These are phyloP conservation scores for Cenchrus fungigraminus DNA, from an alignment of 176 grass and related monocot genomes.

Conservation along the genomic window DNA sequence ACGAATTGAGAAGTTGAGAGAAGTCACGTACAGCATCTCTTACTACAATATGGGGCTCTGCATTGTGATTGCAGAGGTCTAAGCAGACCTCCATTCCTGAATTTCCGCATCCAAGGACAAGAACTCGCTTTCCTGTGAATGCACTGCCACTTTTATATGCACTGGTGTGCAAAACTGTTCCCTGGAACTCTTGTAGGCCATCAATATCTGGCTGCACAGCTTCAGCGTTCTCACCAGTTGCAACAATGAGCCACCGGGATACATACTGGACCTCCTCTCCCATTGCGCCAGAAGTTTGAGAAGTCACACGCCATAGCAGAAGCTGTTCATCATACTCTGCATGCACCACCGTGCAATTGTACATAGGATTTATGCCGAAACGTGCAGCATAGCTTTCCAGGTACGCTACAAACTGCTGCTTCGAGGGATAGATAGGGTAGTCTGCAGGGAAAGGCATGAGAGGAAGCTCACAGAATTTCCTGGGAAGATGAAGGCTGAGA, in stretches of 20 bases:
- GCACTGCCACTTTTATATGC: conserved; percentile 66
- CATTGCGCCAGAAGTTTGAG: conserved; percentile 18
- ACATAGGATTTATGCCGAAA: conserved; percentile 70
- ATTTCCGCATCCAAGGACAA: conserved; percentile 90
- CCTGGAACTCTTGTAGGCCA: conserved; percentile 63
- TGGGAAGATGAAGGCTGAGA: conserved; percentile 94
- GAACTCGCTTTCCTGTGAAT: conserved; percentile 69
- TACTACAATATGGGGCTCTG: conserved; percentile 75
- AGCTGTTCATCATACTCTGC: conserved; percentile 65
- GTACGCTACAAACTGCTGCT: conserved; percentile 84
- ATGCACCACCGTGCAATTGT: conserved; percentile 64
- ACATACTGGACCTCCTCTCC: conserved; percentile 58
- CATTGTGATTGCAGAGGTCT: conserved; percentile 93
- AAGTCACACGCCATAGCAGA: conserved; percentile 61
- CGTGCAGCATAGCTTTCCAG: conserved; percentile 71
- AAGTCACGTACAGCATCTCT: conserved; percentile 76
- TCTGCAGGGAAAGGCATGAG: conserved; percentile 76
- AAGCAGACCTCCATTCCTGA: conserved; percentile 99
- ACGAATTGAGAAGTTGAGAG: conserved; percentile 28
- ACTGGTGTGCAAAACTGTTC: conserved; percentile 77
- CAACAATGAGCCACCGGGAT: conserved; percentile 82
- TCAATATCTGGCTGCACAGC: conserved; percentile 68
- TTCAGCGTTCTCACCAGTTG: conserved; percentile 96
- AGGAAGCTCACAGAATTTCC: conserved; percentile 96
- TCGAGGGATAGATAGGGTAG: conserved; percentile 85